Base-by-base conservation (phyloP, 2,329 filamentous ascomycete species). In the Cadophora luteo-olivacea region DNA sequence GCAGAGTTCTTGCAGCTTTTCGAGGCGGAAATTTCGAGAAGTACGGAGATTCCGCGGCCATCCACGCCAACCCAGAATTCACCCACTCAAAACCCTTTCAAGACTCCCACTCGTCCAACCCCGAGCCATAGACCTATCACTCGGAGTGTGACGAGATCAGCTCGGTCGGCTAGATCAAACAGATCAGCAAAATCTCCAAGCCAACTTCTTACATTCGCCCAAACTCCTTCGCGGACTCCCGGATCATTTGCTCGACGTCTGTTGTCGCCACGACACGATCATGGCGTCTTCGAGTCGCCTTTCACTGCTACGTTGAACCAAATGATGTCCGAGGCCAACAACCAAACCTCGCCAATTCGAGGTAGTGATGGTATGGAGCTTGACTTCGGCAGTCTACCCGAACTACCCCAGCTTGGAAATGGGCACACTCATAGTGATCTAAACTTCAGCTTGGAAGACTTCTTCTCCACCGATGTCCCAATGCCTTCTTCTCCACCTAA, bases 401-500 rank as follows among this genome's bases (percentile, higher is more conserved):
- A 74, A 48, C 64, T 78, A 7, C 71, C 75, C 9, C 68, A 70
- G 19, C 54, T 75, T 12, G 68, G 66, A 12, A 65, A 68, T 33
- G 57, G 33, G n/a, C 19, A 70, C 9, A 55, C 69, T 33, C 67
- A 72, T 61, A 49, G 68, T 1, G 67, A 74, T 12, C 61, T 72
- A 29, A 69, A 75, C 33, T 77, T 77, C 72, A 76, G 66, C 66
- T 73, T 78, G n/a, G 77, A 80, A 51, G 81, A 83, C 65, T 78
- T 83, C 67, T 81, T 84, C 65, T 78, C 78, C 24, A 81, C 81
- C 0, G 81, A 82, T 74, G 76, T 78, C 49, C 79, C 79, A 5
- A 83, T 84, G 81, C 82, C 82, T 45, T 82, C 80, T 69, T 82
- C 80, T 29, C 82, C 82, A 25, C 82, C 82, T 33, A 74, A 75